Conservation (phyloP, 2,329 filamentous ascomycete genomes). For the Geoglossum cookeanum region DNA sequence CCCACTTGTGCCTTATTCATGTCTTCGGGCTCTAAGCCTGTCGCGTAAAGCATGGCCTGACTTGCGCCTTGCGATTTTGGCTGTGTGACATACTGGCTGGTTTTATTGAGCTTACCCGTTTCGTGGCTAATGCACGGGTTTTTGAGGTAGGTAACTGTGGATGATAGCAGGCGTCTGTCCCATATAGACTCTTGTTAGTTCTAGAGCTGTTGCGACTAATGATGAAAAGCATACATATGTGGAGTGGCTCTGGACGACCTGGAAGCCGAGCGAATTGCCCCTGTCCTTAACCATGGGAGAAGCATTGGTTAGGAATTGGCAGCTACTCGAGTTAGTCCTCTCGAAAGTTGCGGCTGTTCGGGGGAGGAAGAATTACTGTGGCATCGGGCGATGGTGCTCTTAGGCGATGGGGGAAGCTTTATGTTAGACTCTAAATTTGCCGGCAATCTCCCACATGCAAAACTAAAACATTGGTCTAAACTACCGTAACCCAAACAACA, state of each 20-base stretch:
- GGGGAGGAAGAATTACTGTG: too few species aligned
- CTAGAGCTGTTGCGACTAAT: slow-evolving; percentile 5
- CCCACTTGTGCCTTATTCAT: slow-evolving; percentile 96
- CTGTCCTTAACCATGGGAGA: slow-evolving; percentile 15
- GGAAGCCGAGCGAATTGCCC: slow-evolving; percentile 13
- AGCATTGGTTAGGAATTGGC: slow-evolving; percentile 7
- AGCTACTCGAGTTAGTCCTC: neutral
- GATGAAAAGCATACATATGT: slow-evolving; percentile 14
- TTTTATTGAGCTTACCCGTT: slow-evolving; percentile 46
- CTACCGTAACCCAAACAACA: too few species aligned
- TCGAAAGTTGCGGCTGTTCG: neutral
- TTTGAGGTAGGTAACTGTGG: slow-evolving; percentile 12
- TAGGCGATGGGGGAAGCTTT: too few species aligned
- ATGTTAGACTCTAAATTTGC: too few species aligned
- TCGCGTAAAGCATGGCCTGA: slow-evolving; percentile 97
- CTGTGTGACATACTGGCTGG: slow-evolving; percentile 75
- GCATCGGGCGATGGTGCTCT: too few species aligned
- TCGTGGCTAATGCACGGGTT: slow-evolving; percentile 8
- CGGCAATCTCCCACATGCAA: too few species aligned
- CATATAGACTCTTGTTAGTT: slow-evolving; percentile 6
- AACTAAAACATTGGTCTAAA: too few species aligned
- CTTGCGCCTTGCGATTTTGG: slow-evolving; percentile 96
- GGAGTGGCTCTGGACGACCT: slow-evolving; percentile 14
- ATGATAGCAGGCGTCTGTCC: slow-evolving; percentile 15
- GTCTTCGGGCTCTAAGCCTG: slow-evolving; percentile 66